These are phyloP conservation scores for Macrophomina pseudophaseolina DNA, from an alignment of 2,329 filamentous ascomycete species.

Conservation along the genomic window DNA sequence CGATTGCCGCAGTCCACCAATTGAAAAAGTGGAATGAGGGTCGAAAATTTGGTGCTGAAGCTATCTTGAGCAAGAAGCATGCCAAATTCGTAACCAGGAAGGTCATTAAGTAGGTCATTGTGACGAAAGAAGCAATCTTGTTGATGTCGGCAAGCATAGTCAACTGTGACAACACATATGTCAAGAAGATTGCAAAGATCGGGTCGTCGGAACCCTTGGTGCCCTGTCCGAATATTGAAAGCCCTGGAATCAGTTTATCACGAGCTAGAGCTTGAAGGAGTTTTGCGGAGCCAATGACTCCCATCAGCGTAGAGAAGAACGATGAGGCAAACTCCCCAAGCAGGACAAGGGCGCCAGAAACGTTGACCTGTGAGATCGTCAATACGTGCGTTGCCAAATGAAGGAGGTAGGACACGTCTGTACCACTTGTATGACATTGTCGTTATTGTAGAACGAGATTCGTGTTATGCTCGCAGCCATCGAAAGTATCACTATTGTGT, in stretches of 20 bases:
- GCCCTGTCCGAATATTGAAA: constrained; percentile 75
- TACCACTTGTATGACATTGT: constrained; percentile 78
- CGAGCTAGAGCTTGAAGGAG: constrained; percentile 81
- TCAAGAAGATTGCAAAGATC: constrained; percentile 74
- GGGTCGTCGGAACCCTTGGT: constrained; percentile 76
- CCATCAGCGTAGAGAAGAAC: constrained; percentile 87
- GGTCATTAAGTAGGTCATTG: constrained; percentile 92
- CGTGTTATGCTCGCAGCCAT: constrained; percentile 79
- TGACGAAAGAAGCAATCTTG: constrained; percentile 86
- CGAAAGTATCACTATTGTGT: constrained; percentile 76
- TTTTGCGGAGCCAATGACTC: constrained; percentile 83
- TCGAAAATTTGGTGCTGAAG: constrained; percentile 86
- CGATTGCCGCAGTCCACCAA: constrained; percentile 78
- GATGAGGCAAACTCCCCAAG: constrained; percentile 82
- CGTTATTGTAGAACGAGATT: constrained; percentile 72
- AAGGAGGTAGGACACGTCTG: constrained; percentile 31
- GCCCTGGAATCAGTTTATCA: constrained; percentile 77
- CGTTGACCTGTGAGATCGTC: constrained; percentile 60
- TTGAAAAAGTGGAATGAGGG: constrained; percentile 90
- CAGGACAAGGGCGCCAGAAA: constrained; percentile 75
- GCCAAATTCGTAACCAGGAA: constrained; percentile 88
- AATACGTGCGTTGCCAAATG: not conserved
- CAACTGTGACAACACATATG: constrained; percentile 75
- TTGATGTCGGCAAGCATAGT: constrained; percentile 85
- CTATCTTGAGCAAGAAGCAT: constrained; percentile 84